Evolutionary conservation across 352 stramenopile species (phyloP), one percentile per base, ranked within the genome.

Genomic region (Globisporangium nagaii): DNA sequence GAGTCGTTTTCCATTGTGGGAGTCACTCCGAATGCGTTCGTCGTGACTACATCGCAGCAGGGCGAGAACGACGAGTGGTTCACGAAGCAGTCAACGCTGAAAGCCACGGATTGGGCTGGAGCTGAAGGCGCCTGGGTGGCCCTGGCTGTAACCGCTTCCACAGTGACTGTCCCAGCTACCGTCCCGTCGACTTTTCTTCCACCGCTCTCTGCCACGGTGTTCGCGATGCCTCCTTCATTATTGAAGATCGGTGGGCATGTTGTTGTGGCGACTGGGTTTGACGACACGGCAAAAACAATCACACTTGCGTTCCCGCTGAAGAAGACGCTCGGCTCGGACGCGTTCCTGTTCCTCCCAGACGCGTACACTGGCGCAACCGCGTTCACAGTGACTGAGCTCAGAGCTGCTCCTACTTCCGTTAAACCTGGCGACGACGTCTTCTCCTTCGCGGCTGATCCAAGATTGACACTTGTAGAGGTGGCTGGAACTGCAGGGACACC

Each of bases 11-110:
- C 0, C 3, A 62, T 84, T 44, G 67, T 60, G 0, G 51, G 59
- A 0, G 54, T 52, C 12, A 41, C 41, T 6, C 52, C 51, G 17
- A 30, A 32, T 0, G 59, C 43, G 2, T 37, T 64, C 3, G 44
- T 91, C 2, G 56, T 68, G 44, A 83, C 74, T 0, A 71, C 73
- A 32, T 55, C 53, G 0, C 56, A 75, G 25, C 60, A 80, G 10
- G 76, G 81, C 13, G 48, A 60, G 2, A 52, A 82, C 28, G 54
- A 71, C 25, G 80, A 90, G 40, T 87, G 73, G 71, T 86, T 87
- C 53, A 82, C 75, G 0, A 54, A 40, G 13, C 43, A 84, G 22
- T 68, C 63, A 10, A 61, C 32, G 34, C 17, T 60, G 19, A 57
- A 36, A 12, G 28, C 12, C 0, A 22, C 36, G 3, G n/a, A n/a